These are phyloP conservation scores for Halophytophthora batemanensis DNA, from an alignment of 352 stramenopile species.

Conservation along the genomic window DNA sequence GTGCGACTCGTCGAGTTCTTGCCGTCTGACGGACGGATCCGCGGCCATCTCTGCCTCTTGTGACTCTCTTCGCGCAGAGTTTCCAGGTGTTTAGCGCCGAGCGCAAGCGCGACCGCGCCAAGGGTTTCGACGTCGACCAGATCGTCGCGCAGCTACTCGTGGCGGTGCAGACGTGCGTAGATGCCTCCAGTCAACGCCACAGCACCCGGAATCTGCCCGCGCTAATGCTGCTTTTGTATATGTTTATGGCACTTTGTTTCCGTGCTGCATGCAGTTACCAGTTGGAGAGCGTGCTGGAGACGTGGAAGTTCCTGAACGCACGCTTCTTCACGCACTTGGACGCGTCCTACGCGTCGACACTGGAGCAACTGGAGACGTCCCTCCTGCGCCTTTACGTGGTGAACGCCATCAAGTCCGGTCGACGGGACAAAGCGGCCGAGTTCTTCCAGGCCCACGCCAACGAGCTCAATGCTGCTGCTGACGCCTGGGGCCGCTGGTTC, in stretches of 20 bases:
- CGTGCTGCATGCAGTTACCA: constrained; percentile 45
- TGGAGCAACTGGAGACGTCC: constrained; percentile 63
- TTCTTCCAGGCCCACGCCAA: constrained; percentile 75
- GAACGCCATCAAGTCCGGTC: constrained; percentile 68
- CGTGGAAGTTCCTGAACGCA: constrained; percentile 76
- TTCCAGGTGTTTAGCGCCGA: constrained; percentile 76
- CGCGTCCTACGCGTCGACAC: constrained; percentile 60
- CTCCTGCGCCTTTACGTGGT: constrained; percentile 74
- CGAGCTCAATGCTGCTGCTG: constrained; percentile 50
- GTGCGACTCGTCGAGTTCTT: not conserved
- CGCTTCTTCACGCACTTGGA: constrained; percentile 81
- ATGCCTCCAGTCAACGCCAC: not conserved
- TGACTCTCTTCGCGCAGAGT: constrained; percentile 30
- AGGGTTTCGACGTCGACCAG: constrained; percentile 78
- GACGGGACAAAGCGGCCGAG: constrained; percentile 64
- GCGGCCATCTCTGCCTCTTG: not conserved
- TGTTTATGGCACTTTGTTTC: constrained; percentile 1
- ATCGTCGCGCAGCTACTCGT: constrained; percentile 65
- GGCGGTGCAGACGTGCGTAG: constrained; percentile 48
- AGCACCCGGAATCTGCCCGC: not conserved
- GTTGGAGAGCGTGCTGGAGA: constrained; percentile 72
- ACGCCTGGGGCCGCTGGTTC: constrained; percentile 82
- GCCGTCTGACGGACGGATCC: constrained; percentile 5
- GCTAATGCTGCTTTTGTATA: constrained; percentile 6
- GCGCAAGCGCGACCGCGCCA: constrained; percentile 65